Percentiles rank a stretch among this genome's conserved stretches.
Conservation (phyloP, 2,329 filamentous ascomycete genomes). For the Epichloe baconii region DNA sequence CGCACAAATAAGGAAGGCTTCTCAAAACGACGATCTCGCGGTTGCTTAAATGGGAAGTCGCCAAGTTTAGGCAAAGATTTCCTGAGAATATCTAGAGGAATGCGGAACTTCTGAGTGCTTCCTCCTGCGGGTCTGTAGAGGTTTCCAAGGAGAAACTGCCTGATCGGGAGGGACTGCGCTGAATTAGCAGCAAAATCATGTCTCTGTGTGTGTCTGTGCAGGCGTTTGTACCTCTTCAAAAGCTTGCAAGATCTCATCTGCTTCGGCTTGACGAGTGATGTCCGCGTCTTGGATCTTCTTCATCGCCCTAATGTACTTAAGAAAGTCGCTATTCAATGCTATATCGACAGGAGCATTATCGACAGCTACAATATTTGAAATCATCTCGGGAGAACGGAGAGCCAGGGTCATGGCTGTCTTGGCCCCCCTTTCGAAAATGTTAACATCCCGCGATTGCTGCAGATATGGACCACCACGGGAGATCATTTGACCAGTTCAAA, state of each 20-base stretch:
- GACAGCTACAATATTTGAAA: slow-evolving; percentile 65
- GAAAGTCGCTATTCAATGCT: slow-evolving; percentile 60
- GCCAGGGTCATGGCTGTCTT: slow-evolving; percentile 87
- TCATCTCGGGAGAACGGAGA: slow-evolving; percentile 51
- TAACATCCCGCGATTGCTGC: not conserved
- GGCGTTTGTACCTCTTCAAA: slow-evolving; percentile 49
- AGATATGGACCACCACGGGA: not conserved
- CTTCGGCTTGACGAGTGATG: slow-evolving; percentile 59
- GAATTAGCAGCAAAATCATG: not conserved
- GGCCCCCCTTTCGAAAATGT: slow-evolving; percentile 55
- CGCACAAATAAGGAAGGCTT: slow-evolving; percentile 73
- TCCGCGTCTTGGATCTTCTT: slow-evolving; percentile 58
- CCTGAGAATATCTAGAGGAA: slow-evolving; percentile 62
- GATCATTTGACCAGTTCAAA: not conserved
- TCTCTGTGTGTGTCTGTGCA: too few relatives aligned
- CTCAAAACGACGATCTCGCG: slow-evolving; percentile 52
- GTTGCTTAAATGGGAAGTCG: slow-evolving; percentile 76
- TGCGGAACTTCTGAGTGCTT: slow-evolving; percentile 56
- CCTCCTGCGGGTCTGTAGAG: slow-evolving; percentile 43
- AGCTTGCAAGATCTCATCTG: slow-evolving; percentile 62
- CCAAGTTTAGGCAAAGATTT: slow-evolving; percentile 61
- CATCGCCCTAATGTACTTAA: slow-evolving; percentile 74
- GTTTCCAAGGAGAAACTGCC: slow-evolving; percentile 88
- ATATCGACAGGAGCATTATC: slow-evolving; percentile 88
- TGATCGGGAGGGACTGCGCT: slow-evolving; percentile 50